Conservation (phyloP, 2,329 filamentous ascomycete genomes). For the Falciphora oryzae region DNA sequence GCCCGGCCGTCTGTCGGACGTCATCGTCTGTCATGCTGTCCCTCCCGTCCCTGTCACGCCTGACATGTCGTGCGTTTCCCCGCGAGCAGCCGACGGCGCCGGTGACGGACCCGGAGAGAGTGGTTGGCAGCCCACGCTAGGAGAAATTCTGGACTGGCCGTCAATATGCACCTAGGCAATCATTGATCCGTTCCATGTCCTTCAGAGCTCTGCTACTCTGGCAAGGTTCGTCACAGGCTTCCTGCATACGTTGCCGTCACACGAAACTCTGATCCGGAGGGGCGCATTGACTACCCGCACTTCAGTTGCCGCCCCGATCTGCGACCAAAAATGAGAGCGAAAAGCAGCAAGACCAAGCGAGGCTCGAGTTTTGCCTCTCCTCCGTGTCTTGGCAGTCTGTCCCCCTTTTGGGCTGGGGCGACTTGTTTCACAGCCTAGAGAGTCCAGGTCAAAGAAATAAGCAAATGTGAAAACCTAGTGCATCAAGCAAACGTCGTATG, state of each 20-base stretch:
- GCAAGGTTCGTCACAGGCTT: no score
- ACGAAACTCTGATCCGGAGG: neutral
- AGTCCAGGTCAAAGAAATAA: neutral
- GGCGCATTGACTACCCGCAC: neutral
- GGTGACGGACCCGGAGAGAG: no score
- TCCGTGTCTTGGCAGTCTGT: neutral
- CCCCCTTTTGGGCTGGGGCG: neutral
- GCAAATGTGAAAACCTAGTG: neutral
- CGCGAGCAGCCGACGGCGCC: no score
- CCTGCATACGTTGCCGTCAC: neutral
- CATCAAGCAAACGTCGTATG: no score
- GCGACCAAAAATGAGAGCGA: neutral
- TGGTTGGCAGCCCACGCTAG: no score
- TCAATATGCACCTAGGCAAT: no score
- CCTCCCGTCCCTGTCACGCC: neutral
- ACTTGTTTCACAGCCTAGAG: neutral
- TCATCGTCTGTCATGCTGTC: neutral
- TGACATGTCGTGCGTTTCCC: neutral
- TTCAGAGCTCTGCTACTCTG: no score
- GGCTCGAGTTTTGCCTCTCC: neutral
- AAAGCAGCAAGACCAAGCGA: neutral
- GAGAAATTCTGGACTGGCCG: neutral
- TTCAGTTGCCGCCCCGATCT: neutral
- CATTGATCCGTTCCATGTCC: neutral
- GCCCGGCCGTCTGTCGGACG: neutral